Conservation (phyloP, 2,329 filamentous ascomycete species). For the Colletotrichum sp. region DNA sequence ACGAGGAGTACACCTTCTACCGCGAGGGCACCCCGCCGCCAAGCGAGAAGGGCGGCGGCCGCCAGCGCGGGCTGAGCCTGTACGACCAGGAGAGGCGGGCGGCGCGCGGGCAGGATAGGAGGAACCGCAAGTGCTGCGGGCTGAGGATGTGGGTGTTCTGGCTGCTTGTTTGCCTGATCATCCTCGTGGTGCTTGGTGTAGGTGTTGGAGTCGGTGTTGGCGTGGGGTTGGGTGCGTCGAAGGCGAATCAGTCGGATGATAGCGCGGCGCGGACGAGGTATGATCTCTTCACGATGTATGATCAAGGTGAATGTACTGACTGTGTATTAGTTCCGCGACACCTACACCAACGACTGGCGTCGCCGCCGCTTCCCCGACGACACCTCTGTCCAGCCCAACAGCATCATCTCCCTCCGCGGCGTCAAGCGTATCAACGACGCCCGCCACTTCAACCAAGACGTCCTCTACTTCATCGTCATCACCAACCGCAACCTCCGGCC, state of each 20-base stretch:
- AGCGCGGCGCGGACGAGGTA: not conserved
- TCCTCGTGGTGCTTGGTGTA: slow-evolving; percentile 40
- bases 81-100: slow-evolving; percentile 13
- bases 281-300: not conserved
- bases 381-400: not conserved
- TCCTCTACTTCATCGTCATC: slow-evolving; percentile 23
- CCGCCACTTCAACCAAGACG: not conserved
- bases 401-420: not conserved
- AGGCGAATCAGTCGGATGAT: not conserved
- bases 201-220: slow-evolving; percentile 46
- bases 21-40: slow-evolving; percentile 43
- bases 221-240: slow-evolving; percentile 29
- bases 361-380: not conserved
- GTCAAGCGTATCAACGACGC: not conserved
- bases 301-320: not conserved
- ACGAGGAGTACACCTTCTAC: slow-evolving; percentile 40
- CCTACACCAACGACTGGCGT: not conserved
- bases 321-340: not conserved
- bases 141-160: slow-evolving; percentile 38
- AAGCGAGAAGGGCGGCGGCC: slow-evolving; percentile 3
- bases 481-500: slow-evolving; percentile 26
- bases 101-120: slow-evolving; percentile 15
- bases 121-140: slow-evolving; percentile 27
- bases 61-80: slow-evolving; percentile 3
- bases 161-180: slow-evolving; percentile 32